phyloP scores from a whole-genome alignment of 176 grass and related monocot species.

The Puccinellia tenuiflora region DNA sequence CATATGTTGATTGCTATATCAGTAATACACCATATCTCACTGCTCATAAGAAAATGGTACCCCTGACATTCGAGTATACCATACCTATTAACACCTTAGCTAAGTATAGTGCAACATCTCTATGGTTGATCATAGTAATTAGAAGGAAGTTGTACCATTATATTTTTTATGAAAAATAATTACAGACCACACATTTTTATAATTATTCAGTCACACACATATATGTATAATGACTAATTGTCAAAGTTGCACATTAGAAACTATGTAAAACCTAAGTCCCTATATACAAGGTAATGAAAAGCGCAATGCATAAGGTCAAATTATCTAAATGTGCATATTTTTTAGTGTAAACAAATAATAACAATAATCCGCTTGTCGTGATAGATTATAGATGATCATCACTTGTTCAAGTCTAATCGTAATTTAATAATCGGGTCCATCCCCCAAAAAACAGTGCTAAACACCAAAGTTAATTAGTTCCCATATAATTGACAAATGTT shows the following conservation, averaged over 20 bases:
- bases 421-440: no score
- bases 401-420: no score
- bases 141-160: background rate
- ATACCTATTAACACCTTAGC: background rate
- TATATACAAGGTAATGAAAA: background rate
- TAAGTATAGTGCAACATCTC: no score
- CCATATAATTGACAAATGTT: no score
- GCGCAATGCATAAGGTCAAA: background rate
- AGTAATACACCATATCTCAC: background rate
- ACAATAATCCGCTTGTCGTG: background rate
- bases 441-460: no score
- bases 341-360: no score
- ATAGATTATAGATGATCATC: background rate
- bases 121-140: no score
- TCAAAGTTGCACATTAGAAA: no score
- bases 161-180: background rate
- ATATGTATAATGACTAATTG: no score
- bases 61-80: background rate
- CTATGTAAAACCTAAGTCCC: background rate
- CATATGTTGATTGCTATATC: background rate
- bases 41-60: background rate
- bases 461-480: no score
- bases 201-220: no score
- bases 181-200: background rate
- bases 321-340: background rate